These are phyloP conservation scores for Aspergillus homomorphus DNA, from an alignment of 495 filamentous ascomycete species.

Conservation along the genomic window DNA sequence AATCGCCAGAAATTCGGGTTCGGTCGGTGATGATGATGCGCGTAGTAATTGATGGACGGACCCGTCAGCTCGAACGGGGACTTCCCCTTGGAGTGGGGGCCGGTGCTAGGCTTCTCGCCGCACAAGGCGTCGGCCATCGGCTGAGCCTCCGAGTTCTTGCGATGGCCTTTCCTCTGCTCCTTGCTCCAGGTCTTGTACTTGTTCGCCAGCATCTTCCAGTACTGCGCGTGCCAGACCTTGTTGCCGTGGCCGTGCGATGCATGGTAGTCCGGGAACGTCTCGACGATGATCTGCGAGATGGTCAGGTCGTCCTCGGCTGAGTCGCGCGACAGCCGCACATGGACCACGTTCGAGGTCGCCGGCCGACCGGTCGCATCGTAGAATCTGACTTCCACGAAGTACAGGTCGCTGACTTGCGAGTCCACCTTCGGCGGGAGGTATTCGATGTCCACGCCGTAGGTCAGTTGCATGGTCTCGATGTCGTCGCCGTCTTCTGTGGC, in stretches of 20 bases:
- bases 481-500: not conserved
- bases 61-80: not conserved
- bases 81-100: not conserved
- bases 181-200: not conserved
- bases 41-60: not conserved
- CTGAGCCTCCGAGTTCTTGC: not conserved
- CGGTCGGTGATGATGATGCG: not conserved
- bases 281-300: constrained; percentile 3
- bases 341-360: not conserved
- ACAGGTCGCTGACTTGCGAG: not conserved
- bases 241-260: constrained; percentile 2
- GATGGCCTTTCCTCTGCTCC: not conserved
- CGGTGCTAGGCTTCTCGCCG: too few species aligned
- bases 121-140: not conserved
- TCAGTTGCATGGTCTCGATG: not conserved
- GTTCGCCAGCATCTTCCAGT: not conserved
- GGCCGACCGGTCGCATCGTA: not conserved
- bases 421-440: not conserved
- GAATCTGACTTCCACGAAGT: constrained; percentile 1
- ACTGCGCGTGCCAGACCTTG: not conserved
- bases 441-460: not conserved
- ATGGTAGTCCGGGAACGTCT: not conserved
- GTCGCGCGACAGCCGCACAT: not conserved
- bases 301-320: not conserved
- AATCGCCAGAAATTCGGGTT: not conserved